Evolutionary conservation across 2,329 filamentous ascomycete genomes (phyloP), one percentile per base, ranked within the genome.

Genomic region (Penicillium sp.): DNA sequence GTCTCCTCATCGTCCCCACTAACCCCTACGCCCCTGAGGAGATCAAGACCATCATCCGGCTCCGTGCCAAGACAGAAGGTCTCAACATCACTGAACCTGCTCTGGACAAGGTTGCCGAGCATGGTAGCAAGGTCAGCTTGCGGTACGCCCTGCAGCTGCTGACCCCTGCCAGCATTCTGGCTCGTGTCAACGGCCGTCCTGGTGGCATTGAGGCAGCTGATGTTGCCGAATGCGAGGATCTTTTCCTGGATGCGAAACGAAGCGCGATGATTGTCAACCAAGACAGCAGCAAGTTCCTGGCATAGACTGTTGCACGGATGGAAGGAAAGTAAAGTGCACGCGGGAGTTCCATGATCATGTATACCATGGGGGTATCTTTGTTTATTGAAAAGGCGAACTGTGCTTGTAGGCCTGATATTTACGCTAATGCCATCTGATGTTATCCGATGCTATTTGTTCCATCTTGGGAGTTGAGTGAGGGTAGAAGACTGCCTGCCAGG

Each of bases 1-100:
- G 93, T 45, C 81, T 98, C 39, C 86, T 98, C 62, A 97, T 98
- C 70, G 84, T 98, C 59, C 93, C 93, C 30, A 98, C 93, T 13
- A 86, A 89, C 55, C 83, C 89, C 8, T 98, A 97, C 72, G 79
- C 83, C 46, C 79, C 83, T 28, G 81, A 88, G 11, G 93, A 98
- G 71, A 94, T 98, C 66, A 89, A 89, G 71, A 82, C 83, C 47
- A 98, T 98, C 67, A 84, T 97, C 57, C 80, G 83, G 53, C 83
- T 94, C 57, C 84, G 93, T 34, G 82, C 88, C 26, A 82, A 83
- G 50, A 91, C 86, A 7, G 90, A 96, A 70, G 80, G 81, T 33
- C 81, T 95, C 30, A 76, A 79, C 48, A 81, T 97, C 51, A 83
- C 81, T 27, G 87, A 94, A 34, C 80, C 82, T 14, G 93, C 93